Evolutionary conservation across 306 rosid species (phyloP).

Genomic region (Arachis stenosperma): DNA sequence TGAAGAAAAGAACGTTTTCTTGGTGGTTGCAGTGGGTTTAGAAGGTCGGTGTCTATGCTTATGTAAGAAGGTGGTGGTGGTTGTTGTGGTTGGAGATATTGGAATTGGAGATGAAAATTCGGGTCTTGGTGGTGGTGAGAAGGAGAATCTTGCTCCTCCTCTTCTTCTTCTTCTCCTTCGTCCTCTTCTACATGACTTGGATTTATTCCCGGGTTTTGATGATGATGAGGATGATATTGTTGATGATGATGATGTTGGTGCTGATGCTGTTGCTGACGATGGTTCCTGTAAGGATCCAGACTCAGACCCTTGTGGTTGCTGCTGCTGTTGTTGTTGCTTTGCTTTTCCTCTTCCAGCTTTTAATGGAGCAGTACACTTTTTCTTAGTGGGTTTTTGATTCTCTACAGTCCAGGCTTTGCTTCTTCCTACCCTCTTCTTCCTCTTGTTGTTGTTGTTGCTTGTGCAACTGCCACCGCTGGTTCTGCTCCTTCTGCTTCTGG

Average conservation of each 20-base stretch:
- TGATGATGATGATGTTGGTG: conserved; percentile 28
- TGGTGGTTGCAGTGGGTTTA: conserved; percentile 31
- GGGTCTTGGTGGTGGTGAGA: conserved; percentile 27
- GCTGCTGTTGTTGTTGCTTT: not conserved
- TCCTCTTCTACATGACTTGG: conserved; percentile 43
- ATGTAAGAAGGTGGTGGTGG: conserved; percentile 25
- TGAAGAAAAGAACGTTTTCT: conserved; percentile 49
- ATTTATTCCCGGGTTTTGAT: conserved; percentile 38
- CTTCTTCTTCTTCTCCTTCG: conserved; percentile 21
- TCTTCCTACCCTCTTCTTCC: conserved; percentile 35
- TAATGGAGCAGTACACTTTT: conserved; percentile 37
- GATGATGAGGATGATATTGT: not conserved
- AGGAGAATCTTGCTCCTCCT: conserved; percentile 36
- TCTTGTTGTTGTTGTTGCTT: conserved; percentile 39
- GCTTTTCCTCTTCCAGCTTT: conserved; percentile 76
- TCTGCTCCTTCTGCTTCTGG: conserved; percentile 39
- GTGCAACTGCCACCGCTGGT: conserved; percentile 51
- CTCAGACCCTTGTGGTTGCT: conserved; percentile 49
- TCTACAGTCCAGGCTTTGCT: conserved; percentile 25
- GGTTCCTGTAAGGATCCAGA: conserved; percentile 88
- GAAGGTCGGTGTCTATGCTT: conserved; percentile 35
- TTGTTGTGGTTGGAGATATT: conserved; percentile 30
- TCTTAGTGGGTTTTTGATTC: conserved; percentile 32
- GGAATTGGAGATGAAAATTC: conserved; percentile 38
- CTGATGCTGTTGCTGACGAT: conserved; percentile 41